phyloP scores from a whole-genome alignment of 2,329 filamentous ascomycete species.

The Diplodia intermedia region DNA sequence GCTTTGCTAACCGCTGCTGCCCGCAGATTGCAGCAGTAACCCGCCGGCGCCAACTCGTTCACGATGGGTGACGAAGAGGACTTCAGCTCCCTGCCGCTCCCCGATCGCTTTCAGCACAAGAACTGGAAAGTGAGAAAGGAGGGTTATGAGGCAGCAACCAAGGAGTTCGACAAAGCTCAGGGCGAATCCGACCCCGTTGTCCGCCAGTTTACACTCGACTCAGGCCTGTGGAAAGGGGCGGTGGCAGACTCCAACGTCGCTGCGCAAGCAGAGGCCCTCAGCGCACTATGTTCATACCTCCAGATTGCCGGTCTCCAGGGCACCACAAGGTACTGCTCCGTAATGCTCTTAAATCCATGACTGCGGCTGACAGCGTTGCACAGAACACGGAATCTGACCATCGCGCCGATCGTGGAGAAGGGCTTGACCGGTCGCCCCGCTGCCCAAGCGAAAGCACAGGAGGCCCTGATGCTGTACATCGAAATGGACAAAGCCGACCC shows the following conservation, averaged over 20 bases:
- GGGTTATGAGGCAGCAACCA: slow-evolving; percentile 90
- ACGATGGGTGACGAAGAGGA: slow-evolving; percentile 87
- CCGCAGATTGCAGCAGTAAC: slow-evolving; percentile 28
- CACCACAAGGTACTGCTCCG: slow-evolving; percentile 65
- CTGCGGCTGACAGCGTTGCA: slow-evolving; percentile 34
- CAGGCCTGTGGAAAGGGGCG: slow-evolving; percentile 87
- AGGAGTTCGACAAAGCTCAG: slow-evolving; percentile 82
- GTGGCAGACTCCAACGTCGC: slow-evolving; percentile 96
- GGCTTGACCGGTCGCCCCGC: slow-evolving; percentile 85
- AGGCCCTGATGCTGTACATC: slow-evolving; percentile 86
- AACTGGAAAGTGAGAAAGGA: slow-evolving; percentile 97
- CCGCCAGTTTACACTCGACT: slow-evolving; percentile 83
- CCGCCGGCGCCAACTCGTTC: background rate
- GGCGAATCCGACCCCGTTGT: slow-evolving; percentile 88
- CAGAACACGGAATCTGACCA: slow-evolving; percentile 75
- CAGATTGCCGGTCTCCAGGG: slow-evolving; percentile 86
- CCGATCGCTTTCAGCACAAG: slow-evolving; percentile 87
- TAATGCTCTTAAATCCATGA: background rate
- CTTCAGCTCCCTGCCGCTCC: slow-evolving; percentile 77
- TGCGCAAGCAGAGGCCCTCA: slow-evolving; percentile 91
- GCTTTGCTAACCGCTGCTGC: background rate
- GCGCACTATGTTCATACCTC: slow-evolving; percentile 86
- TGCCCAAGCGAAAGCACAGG: slow-evolving; percentile 84
- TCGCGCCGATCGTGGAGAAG: slow-evolving; percentile 87
- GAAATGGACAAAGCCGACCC: slow-evolving; percentile 87